Conservation (phyloP, 768 basidiomycete genomes). For the Boletellus sp. region DNA sequence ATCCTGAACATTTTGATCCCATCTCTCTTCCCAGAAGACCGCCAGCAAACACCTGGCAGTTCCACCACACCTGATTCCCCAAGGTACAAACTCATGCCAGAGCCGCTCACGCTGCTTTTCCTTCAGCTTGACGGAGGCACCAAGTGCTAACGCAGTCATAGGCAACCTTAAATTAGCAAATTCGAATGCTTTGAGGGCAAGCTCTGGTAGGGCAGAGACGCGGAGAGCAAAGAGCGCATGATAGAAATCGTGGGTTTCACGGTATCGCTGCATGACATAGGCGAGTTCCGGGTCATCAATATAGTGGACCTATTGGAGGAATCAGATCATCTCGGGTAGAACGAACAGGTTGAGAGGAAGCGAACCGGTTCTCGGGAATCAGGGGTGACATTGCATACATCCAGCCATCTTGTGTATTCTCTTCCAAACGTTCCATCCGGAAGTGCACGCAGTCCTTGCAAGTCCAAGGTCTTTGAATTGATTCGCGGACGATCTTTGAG, state of each 20-base stretch:
- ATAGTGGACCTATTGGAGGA: conserved; percentile 72
- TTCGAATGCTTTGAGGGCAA: conserved; percentile 94
- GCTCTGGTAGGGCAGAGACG: conserved; percentile 85
- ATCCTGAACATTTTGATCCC: conserved; percentile 79
- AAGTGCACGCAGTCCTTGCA: conserved; percentile 59
- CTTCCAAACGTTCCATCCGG: conserved; percentile 82
- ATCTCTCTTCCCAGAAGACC: conserved; percentile 95
- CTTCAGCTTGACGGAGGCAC: conserved; percentile 35
- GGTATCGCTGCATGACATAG: conserved; percentile 96
- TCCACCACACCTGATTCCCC: conserved; percentile 85
- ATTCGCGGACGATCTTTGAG: conserved; percentile 82
- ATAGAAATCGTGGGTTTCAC: conserved; percentile 97
- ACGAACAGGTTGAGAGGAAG: not conserved
- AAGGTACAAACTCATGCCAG: conserved; percentile 82
- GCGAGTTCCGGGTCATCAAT: conserved; percentile 94
- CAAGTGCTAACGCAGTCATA: conserved; percentile 78
- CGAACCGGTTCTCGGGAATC: conserved; percentile 89
- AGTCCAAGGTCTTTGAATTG: conserved; percentile 70
- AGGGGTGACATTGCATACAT: conserved; percentile 83
- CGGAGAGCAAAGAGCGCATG: conserved; percentile 88
- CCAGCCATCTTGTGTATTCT: conserved; percentile 87
- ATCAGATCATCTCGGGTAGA: not conserved
- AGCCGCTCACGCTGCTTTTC: conserved; percentile 49
- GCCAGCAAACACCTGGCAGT: conserved; percentile 74
- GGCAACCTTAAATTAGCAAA: conserved; percentile 89